Percentiles rank a stretch among this genome's conserved stretches.
Evolutionary conservation across 164 flowering plant species (phyloP).

Genomic region (Annona squamosa): DNA sequence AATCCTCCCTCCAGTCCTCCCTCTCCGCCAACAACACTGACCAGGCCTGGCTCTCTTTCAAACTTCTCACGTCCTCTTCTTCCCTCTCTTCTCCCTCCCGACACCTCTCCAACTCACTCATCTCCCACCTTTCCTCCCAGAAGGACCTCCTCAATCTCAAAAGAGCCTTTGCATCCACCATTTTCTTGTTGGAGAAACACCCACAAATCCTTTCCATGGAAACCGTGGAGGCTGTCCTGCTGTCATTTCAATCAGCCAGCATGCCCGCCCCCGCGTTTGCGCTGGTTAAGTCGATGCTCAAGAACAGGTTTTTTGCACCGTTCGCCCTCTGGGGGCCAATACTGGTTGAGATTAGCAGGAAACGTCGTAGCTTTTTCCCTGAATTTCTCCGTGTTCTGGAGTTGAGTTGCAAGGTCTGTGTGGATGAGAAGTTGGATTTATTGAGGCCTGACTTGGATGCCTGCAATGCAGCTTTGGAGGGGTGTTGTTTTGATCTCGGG

Average conservation of each 20-base stretch:
- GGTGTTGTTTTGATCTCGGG: conserved; percentile 58
- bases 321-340: conserved; percentile 64
- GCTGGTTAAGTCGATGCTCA: conserved; percentile 62
- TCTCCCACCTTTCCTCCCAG: conserved; percentile 55
- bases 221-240: conserved; percentile 39
- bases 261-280: conserved; percentile 76
- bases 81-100: conserved; percentile 45
- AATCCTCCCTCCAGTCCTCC: conserved; percentile 41
- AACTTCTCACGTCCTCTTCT: conserved; percentile 37
- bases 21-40: conserved; percentile 50
- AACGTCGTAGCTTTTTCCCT: conserved; percentile 49
- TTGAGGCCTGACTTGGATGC: conserved; percentile 69
- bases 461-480: conserved; percentile 85
- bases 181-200: conserved; percentile 60
- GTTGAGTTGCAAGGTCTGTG: conserved; percentile 63
- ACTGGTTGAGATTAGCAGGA: conserved; percentile 58
- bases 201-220: conserved; percentile 42
- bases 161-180: conserved; percentile 74
- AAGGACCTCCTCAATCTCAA: conserved; percentile 60
- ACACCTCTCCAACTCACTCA: conserved; percentile 60
- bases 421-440: conserved; percentile 67
- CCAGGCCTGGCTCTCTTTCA: conserved; percentile 93
- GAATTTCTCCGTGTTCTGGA: conserved; percentile 55
- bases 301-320: conserved; percentile 63
- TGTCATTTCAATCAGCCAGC: conserved; percentile 43